phyloP scores from a whole-genome alignment of 257 asterid genomes.

The Scutellaria baicalensis region DNA sequence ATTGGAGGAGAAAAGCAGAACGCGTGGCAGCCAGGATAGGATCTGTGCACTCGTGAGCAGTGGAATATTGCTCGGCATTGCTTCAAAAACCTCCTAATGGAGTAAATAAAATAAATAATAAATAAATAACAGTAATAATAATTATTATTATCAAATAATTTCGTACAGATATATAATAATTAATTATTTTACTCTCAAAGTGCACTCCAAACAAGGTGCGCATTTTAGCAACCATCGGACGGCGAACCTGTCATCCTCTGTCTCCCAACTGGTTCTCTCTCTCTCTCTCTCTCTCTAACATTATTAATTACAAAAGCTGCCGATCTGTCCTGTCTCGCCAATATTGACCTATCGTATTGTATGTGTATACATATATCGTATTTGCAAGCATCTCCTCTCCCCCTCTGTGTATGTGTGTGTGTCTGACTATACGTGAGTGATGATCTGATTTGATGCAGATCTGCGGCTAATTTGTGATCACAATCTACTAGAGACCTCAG shows the following conservation, averaged over 20 bases:
- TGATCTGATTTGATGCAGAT: slow-evolving; percentile 22
- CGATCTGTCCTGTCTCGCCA: slow-evolving; percentile 23
- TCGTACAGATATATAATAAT: neutral
- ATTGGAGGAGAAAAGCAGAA: too few species aligned
- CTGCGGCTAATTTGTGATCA: slow-evolving; percentile 12
- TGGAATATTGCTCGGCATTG: too few species aligned
- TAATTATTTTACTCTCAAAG: slow-evolving; percentile 1
- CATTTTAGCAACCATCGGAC: slow-evolving; percentile 23
- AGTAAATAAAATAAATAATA: too few species aligned
- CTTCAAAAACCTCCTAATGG: too few species aligned
- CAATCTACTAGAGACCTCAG: neutral
- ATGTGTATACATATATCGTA: slow-evolving; percentile 12
- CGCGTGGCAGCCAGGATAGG: too few species aligned
- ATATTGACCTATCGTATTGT: slow-evolving; percentile 17
- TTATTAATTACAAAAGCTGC: slow-evolving; percentile 14
- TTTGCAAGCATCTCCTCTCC: slow-evolving; percentile 5
- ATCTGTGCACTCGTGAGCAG: too few species aligned
- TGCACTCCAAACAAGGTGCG: slow-evolving; percentile 19
- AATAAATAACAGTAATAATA: neutral
- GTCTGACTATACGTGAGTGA: neutral
- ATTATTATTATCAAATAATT: neutral
- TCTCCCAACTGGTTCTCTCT: slow-evolving; percentile 17
- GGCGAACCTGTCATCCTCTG: slow-evolving; percentile 22
- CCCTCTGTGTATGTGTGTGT: neutral
- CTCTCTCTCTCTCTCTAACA: slow-evolving; percentile 9